These are phyloP conservation scores for Rubus idaeus DNA, from an alignment of 306 rosid genomes.

Conservation along the genomic window DNA sequence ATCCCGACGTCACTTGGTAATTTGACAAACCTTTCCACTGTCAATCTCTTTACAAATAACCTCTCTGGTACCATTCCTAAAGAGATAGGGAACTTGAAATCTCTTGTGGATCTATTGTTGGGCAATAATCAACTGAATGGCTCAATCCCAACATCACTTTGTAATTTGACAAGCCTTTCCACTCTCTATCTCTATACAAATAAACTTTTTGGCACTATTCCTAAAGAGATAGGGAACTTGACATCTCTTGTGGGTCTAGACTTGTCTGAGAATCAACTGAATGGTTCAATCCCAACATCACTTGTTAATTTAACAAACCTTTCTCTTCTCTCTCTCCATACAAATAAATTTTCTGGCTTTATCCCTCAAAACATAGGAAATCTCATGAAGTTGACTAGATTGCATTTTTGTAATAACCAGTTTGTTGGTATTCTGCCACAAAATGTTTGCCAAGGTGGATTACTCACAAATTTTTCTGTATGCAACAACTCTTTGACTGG, in stretches of 20 bases:
- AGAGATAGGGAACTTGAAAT: background rate
- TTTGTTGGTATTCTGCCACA: constrained; percentile 25
- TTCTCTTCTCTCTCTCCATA: background rate
- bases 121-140: background rate
- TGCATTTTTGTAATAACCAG: constrained; percentile 13
- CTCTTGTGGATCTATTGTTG: background rate
- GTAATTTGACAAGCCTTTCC: background rate
- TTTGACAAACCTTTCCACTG: too few species aligned
- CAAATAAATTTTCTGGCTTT: constrained; percentile 14
- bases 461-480: constrained; percentile 17
- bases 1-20: too few species aligned
- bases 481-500: constrained; percentile 30
- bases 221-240: background rate
- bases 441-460: background rate
- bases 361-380: background rate
- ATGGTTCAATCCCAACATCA: background rate
- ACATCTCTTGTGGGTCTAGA: constrained; percentile 3
- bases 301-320: constrained; percentile 2
- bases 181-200: fast-evolving
- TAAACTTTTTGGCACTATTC: background rate
- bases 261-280: constrained; percentile 18
- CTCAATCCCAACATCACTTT: constrained; percentile 3
- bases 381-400: background rate
- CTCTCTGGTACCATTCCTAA: background rate
- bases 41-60: too few species aligned